Base-by-base conservation (phyloP, 257 asterid genomes). In the Solanum habrochaites region DNA sequence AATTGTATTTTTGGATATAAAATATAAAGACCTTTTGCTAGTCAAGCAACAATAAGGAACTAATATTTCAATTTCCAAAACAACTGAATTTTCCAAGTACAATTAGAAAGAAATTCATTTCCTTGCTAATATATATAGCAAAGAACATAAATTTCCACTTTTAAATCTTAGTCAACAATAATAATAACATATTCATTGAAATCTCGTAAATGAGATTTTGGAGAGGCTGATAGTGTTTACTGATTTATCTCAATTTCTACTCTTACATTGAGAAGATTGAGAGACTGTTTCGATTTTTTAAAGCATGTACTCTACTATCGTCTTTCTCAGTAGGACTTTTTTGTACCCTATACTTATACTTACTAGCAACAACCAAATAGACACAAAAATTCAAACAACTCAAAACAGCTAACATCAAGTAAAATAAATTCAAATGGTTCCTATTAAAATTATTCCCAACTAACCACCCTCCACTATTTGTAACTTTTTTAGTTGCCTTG, bases 401-500 rank as follows among this genome's bases (percentile, higher is more conserved):
- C 74, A 95, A 13, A 0, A 70, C 21, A 0, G 95, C 89, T 56
- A 95, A 94, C 90, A 94, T 81, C 94, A 93, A 93, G 35, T 93
- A 95, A 85, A 94, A 95, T 32, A 93, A 89, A 64, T 95, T 91
- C 91, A 95, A 83, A 87, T 93, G 96, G 32, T 91, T 91, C 86
- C 93, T 89, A 71, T 94, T 95, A 8, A 95, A 90, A 43, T 95
- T 95, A 74, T 95, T 94, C 20, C 98, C 98, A 0, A 87, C 95
- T 73, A 95, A 78, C 98, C 98, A 95, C 1, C 97, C 97, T 49
- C 92, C 91, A 75, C 93, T 95, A 15, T 88, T 86, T 1, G 98
- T 93, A 18, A 87, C 60, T 45, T 85, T 87, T 83, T 88, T 85
- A 0, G 98, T 94, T 8, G 95, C 94, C 3, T 62, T 32, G 37